Conservation (phyloP, 1,284 basidiomycete genomes). For the Sporisorium scitamineum region DNA sequence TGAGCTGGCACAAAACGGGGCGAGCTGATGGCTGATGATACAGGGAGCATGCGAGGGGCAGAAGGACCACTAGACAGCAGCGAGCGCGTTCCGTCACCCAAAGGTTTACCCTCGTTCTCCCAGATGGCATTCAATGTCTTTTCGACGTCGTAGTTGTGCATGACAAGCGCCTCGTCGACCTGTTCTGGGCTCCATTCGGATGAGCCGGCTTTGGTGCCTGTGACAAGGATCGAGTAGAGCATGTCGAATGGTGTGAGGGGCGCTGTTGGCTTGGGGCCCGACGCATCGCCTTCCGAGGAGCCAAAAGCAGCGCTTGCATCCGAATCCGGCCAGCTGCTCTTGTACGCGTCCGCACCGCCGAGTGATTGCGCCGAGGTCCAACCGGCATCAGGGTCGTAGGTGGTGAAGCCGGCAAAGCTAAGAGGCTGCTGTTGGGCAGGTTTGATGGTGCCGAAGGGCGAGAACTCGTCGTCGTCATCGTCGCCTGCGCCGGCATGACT, state of each 20-base stretch:
- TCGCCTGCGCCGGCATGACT: constrained; percentile 64
- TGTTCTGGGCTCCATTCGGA: constrained; percentile 78
- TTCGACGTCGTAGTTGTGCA: constrained; percentile 93
- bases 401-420: constrained; percentile 34
- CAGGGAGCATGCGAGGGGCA: constrained; percentile 4
- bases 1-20: constrained; percentile 17
- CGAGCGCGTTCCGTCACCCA: constrained; percentile 37
- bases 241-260: constrained; percentile 95
- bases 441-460: constrained; percentile 71
- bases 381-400: constrained; percentile 35
- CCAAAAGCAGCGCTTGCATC: constrained; percentile 6
- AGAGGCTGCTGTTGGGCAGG: constrained; percentile 31
- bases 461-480: constrained; percentile 74
- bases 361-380: constrained; percentile 27
- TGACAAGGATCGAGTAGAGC: constrained; percentile 84
- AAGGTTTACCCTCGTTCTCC: constrained; percentile 71
- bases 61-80: constrained; percentile 30
- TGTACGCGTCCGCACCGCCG: constrained; percentile 8
- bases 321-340: constrained; percentile 12
- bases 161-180: constrained; percentile 89
- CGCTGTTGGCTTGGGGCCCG: constrained; percentile 74
- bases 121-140: constrained; percentile 91
- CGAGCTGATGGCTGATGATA: constrained; percentile 8
- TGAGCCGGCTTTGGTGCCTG: constrained; percentile 48
- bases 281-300: constrained; percentile 13